Evolutionary conservation across 192 early-diverging fungal species (phyloP).

Genomic region (Oehlia diaphana): DNA sequence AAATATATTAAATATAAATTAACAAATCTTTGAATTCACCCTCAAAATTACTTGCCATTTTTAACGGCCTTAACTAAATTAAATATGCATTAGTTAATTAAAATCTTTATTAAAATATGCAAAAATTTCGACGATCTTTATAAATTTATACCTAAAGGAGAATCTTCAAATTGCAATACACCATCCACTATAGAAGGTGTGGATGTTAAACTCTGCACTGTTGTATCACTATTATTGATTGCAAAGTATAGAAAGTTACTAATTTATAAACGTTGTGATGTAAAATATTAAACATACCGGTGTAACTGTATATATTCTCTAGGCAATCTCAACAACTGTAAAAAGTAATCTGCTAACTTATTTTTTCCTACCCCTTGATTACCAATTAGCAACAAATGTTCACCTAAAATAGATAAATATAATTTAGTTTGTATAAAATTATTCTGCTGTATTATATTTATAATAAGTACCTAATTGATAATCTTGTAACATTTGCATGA

Average conservation of each 20-base stretch:
- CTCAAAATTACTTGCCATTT: slow-evolving; percentile 29
- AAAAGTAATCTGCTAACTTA: slow-evolving; percentile 67
- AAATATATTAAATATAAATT: background rate
- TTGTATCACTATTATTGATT: slow-evolving; percentile 57
- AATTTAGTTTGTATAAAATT: background rate
- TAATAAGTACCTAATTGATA: slow-evolving; percentile 53
- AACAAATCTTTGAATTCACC: too few species aligned
- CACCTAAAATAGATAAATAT: slow-evolving; percentile 42
- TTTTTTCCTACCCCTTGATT: slow-evolving; percentile 78
- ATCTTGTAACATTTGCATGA: slow-evolving; percentile 80
- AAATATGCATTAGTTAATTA: background rate
- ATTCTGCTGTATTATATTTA: background rate
- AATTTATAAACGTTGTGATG: background rate
- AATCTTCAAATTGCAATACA: slow-evolving; percentile 69
- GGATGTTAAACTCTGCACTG: slow-evolving; percentile 75
- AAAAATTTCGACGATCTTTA: background rate
- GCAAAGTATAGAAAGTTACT: background rate
- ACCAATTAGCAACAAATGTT: slow-evolving; percentile 79
- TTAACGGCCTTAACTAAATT: slow-evolving; percentile 46
- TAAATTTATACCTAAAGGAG: slow-evolving; percentile 59
- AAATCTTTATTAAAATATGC: background rate
- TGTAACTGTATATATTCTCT: slow-evolving; percentile 82
- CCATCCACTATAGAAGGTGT: slow-evolving; percentile 72
- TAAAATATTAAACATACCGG: slow-evolving; percentile 24
- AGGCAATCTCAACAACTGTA: slow-evolving; percentile 67